Conservation (phyloP, 305 asterid genomes). For the Fraxinus platypoda region DNA sequence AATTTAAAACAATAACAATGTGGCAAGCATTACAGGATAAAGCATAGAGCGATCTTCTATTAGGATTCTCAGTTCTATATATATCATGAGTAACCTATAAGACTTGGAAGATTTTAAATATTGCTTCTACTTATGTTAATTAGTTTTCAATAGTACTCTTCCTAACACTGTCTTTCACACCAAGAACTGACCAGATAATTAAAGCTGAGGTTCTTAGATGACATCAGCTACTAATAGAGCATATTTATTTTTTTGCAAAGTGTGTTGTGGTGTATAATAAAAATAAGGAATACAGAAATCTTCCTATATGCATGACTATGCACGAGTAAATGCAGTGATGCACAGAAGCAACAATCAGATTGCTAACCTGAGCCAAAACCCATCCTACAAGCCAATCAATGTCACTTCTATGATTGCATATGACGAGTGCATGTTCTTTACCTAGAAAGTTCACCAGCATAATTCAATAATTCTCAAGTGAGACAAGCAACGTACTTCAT, state of each 20-base stretch:
- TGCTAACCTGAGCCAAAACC: conserved; percentile 82
- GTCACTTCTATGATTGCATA: conserved; percentile 75
- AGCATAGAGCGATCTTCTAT: background rate
- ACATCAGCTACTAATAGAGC: background rate
- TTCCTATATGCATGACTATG: background rate
- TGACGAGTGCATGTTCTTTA: conserved; percentile 75
- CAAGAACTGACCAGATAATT: background rate
- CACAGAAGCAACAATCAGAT: conserved; percentile 11
- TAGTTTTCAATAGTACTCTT: background rate
- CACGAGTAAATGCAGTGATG: conserved; percentile 8
- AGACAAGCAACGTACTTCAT: background rate
- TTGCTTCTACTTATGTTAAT: background rate
- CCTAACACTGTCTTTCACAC: background rate
- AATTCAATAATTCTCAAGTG: conserved; percentile 15
- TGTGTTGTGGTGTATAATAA: background rate
- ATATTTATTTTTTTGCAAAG: background rate
- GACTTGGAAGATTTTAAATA: background rate
- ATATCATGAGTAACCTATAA: background rate
- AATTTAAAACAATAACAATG: background rate
- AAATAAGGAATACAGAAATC: background rate
- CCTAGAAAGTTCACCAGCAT: conserved; percentile 46
- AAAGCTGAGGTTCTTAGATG: background rate
- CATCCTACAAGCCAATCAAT: conserved; percentile 97
- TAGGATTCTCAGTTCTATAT: background rate
- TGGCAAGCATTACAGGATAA: background rate